Conservation (phyloP, 2,329 filamentous ascomycete genomes). For the Penicillium sp. region DNA sequence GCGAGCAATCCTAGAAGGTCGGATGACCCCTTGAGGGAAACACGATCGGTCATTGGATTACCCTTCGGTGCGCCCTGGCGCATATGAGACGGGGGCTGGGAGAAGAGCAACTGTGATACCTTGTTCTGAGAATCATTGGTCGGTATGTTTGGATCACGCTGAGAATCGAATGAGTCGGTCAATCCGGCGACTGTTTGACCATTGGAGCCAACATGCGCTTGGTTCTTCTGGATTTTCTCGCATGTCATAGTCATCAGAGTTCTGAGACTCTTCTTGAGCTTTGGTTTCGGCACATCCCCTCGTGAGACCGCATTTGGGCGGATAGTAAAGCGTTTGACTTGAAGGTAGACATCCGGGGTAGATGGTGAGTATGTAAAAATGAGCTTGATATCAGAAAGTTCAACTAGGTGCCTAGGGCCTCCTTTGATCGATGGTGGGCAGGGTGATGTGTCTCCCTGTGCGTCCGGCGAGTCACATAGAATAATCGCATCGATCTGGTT, state of each 20-base stretch:
- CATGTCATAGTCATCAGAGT: constrained; percentile 13
- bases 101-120: constrained; percentile 11
- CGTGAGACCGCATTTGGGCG: constrained; percentile 15
- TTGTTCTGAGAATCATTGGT: not conserved
- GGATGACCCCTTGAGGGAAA: not conserved
- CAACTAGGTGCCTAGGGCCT: constrained; percentile 23
- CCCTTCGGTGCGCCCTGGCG: not conserved
- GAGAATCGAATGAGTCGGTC: constrained; percentile 2
- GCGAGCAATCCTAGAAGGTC: constrained; percentile 9
- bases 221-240: constrained; percentile 7
- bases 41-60: not conserved
- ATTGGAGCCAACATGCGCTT: not conserved
- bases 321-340: constrained; percentile 22
- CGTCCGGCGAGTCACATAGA: constrained; percentile 19
- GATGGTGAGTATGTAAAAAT: constrained; percentile 25
- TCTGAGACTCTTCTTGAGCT: constrained; percentile 18
- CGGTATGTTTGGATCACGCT: constrained; percentile 10
- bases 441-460: constrained; percentile 15
- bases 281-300: constrained; percentile 13
- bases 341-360: constrained; percentile 20
- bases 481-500: constrained; percentile 30
- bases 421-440: constrained; percentile 13
- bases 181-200: not conserved
- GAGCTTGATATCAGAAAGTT: constrained; percentile 30
- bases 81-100: constrained; percentile 6